Evolutionary conservation across 1,284 basidiomycete genomes (phyloP), one percentile per base, ranked within the genome.

Genomic region (Malassezia globosa): DNA sequence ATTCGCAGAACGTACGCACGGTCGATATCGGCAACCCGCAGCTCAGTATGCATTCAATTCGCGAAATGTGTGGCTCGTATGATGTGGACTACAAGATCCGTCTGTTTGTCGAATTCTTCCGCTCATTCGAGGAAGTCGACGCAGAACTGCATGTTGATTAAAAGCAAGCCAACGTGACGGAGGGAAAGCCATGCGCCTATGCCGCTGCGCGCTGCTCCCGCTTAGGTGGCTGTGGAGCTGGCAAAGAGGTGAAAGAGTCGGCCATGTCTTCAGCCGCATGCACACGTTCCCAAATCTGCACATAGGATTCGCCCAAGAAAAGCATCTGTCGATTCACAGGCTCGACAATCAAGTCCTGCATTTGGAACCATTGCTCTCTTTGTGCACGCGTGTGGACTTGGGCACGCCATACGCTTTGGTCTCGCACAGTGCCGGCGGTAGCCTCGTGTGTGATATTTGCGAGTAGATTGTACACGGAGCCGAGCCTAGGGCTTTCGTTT

Each of bases 261-360:
- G 6, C 42, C 19, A 50, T 29, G 5, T 27, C 27, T 13, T 31
- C 22, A 2, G 27, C 35, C 16, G 49, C 37, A 14, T 19, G 35
- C 7, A 24, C 29, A 11, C 44, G 43, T 36, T 46, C 49, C 49
- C 49, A 51, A 16, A 51, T 42, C 25, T 51, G 94, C 39, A 99
- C 75, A 40, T 94, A 85, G 22, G 85, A 88, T 73, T 97, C 94
- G 23, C 90, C 92, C 29, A 99, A 77, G 72, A 96, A 92, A 55
- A 99, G 90, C 87, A 99, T 90, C 68, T 95, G 89, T 72, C 84
- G 85, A 56, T 90, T 79, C 26, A 88, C 85, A 66, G 95, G 87
- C 66, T 92, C 85, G 7, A 99, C 90, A 50, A 94, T 85, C 51
- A 97, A 77, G 75, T 99, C 94, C 73, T 97, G 90, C 50, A 96